Base-by-base conservation (phyloP, 108 stramenopile genomes). In the Aurantiochytrium sp. region DNA sequence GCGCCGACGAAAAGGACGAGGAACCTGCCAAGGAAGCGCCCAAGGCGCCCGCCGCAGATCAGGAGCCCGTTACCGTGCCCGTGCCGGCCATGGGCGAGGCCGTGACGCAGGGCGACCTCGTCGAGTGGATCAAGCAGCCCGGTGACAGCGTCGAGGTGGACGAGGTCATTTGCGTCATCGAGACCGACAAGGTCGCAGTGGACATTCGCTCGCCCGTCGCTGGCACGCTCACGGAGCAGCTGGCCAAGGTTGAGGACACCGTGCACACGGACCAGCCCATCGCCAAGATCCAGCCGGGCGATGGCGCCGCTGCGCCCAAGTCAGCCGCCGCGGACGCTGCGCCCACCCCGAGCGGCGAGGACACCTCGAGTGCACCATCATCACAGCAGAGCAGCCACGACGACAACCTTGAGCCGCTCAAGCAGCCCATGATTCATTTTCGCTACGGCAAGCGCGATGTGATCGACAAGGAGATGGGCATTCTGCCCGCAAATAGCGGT, bases 141-240 rank as follows among this genome's bases (percentile, higher is more conserved):
- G 94, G 94, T 42, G 93, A 93, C 49, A 49, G 44, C 44, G 93
- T 94, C 51, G 88, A 91, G n/a, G 90, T 25, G 14, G 94, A 94
- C 87, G 93, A 94, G 16, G 93, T 93, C 23, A 45, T 93, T 1
- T 93, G 88, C 58, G 88, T 90, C 55, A 87, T 99, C 44, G 99
- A 99, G 93, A 99, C 99, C 14, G 99, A 99, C 90, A 99, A 99
- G 92, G 98, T 99, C 0, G 93, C 95, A 5, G 96, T 97, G 16
- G 97, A 97, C 72, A 95, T 97, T 4, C 94, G 97, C 47, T 96
- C 98, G 28, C 93, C 96, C 1, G 95, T 95, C 51, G 93, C 92
- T 5, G 99, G 99, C 14, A 93, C 90, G 10, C 88, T 99, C 72
- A 93, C 95, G 44, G 97, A 98, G 94, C 93, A 96, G 64, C 69